phyloP scores from a whole-genome alignment of 805 yeast species.

The Pichia californica region DNA sequence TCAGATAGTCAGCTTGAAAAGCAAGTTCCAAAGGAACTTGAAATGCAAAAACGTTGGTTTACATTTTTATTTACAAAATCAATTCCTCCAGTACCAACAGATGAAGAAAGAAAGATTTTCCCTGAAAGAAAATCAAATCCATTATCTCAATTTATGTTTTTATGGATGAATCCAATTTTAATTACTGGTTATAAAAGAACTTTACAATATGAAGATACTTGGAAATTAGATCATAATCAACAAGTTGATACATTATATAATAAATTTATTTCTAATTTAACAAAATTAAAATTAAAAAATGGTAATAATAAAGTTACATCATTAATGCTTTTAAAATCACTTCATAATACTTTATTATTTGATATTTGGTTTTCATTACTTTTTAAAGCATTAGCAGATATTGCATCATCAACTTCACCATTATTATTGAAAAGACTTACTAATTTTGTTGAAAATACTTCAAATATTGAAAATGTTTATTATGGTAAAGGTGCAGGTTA shows the following conservation, averaged over 20 bases:
- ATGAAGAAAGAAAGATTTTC: constrained; percentile 43
- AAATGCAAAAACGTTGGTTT: too few species aligned
- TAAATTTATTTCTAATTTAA: constrained; percentile 32
- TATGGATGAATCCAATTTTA: constrained; percentile 66
- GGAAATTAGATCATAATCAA: constrained; percentile 36
- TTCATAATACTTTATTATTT: constrained; percentile 38
- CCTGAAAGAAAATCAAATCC: constrained; percentile 41
- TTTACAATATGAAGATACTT: constrained; percentile 58
- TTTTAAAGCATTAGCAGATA: constrained; percentile 39
- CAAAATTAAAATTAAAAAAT: constrained; percentile 27
- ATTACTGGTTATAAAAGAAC: constrained; percentile 68
- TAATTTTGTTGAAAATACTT: constrained; percentile 53
- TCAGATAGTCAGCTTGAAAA: too few species aligned
- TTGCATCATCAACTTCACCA: constrained; percentile 51
- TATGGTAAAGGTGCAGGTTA: constrained; percentile 69
- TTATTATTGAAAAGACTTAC: constrained; percentile 59
- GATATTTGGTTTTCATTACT: constrained; percentile 37
- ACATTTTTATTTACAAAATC: constrained; percentile 43
- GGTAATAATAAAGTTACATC: background rate
- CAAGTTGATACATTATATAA: constrained; percentile 36
- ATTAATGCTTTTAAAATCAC: constrained; percentile 13
- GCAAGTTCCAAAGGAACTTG: too few species aligned
- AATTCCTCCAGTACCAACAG: constrained; percentile 44
- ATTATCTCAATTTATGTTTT: constrained; percentile 44
- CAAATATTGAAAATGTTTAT: constrained; percentile 33